A percentile compares a stretch with the other conserved stretches of the same genome.
phyloP scores from a whole-genome alignment of 192 early-diverging fungal species.

The Rhizoclosmatium sp. region DNA sequence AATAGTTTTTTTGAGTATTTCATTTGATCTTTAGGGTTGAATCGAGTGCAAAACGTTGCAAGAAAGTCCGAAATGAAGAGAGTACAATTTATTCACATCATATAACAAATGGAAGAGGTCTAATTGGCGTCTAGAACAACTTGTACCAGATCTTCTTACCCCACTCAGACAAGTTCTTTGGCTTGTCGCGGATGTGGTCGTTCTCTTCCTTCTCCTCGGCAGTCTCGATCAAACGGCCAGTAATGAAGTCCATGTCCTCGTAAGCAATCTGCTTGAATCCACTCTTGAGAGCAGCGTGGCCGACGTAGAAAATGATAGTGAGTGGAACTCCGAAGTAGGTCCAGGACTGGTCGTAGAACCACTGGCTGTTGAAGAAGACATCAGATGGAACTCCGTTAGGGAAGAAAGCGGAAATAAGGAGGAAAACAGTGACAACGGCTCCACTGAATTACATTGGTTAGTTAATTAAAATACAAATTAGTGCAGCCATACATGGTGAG shows the following conservation, averaged over 20 bases:
- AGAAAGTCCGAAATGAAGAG: no score
- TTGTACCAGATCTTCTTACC: slow-evolving; percentile 4
- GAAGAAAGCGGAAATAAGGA: slow-evolving; percentile 19
- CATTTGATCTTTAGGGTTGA: no score
- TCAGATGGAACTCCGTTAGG: not conserved
- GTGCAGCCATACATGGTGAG: not conserved
- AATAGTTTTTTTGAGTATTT: no score
- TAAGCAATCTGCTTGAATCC: not conserved
- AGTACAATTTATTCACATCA: no score
- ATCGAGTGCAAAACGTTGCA: no score
- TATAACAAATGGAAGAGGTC: no score
- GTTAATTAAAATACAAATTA: no score
- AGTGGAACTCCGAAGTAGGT: slow-evolving; percentile 31
- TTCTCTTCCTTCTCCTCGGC: slow-evolving; percentile 6
- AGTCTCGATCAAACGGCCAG: slow-evolving; percentile 14
- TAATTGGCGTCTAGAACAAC: slow-evolving; percentile 8
- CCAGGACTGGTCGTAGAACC: slow-evolving; percentile 13
- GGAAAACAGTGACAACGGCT: slow-evolving; percentile 6
- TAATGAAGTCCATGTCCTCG: slow-evolving; percentile 31
- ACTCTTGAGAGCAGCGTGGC: not conserved
- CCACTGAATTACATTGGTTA: not conserved
- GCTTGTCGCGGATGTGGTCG: not conserved
- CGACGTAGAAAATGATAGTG: not conserved
- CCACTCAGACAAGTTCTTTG: not conserved
- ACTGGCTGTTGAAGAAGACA: slow-evolving; percentile 20